Percentiles rank a stretch among this genome's conserved stretches.
Evolutionary conservation across 208 protist species (phyloP).

Genomic region (Blechomonas ayalai): DNA sequence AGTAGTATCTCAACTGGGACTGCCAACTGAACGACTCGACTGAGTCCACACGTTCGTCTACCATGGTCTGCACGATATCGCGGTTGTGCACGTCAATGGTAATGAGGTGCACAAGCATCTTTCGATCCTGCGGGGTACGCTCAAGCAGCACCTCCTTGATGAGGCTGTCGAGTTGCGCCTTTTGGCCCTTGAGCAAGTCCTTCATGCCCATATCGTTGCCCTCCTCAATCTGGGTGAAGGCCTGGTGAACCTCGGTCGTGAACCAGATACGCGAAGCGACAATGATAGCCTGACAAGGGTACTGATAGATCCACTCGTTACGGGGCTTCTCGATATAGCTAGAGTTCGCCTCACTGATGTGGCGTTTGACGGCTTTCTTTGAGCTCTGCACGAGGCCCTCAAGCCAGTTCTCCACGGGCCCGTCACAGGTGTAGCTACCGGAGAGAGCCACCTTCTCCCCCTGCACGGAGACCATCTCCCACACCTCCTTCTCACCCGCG

Average conservation of each 20-base stretch:
- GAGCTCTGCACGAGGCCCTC: slow-evolving; percentile 88
- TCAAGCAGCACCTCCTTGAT: slow-evolving; percentile 93
- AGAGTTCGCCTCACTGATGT: slow-evolving; percentile 88
- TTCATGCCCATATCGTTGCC: slow-evolving; percentile 97
- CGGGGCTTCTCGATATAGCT: slow-evolving; percentile 95
- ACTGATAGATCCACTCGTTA: slow-evolving; percentile 96
- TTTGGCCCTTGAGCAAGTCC: slow-evolving; percentile 95
- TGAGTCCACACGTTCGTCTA: slow-evolving; percentile 93
- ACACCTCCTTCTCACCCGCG: slow-evolving; percentile 62
- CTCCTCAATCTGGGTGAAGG: slow-evolving; percentile 97
- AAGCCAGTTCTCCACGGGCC: slow-evolving; percentile 97
- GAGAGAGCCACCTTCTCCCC: slow-evolving; percentile 92
- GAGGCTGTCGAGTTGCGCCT: slow-evolving; percentile 89
- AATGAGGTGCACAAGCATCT: slow-evolving; percentile 97
- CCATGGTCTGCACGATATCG: slow-evolving; percentile 91
- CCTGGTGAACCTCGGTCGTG: slow-evolving; percentile 95
- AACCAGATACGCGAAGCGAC: slow-evolving; percentile 96
- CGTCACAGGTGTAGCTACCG: slow-evolving; percentile 89
- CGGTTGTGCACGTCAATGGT: slow-evolving; percentile 98
- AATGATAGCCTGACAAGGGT: slow-evolving; percentile 94
- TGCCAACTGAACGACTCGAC: slow-evolving; percentile 96
- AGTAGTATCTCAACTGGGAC: slow-evolving; percentile 96
- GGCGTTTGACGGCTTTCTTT: slow-evolving; percentile 69
- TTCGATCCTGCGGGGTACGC: slow-evolving; percentile 89
- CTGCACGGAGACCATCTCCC: slow-evolving; percentile 92